phyloP scores from a whole-genome alignment of 208 protist genomes.

The Crithidia acanthocephali region DNA sequence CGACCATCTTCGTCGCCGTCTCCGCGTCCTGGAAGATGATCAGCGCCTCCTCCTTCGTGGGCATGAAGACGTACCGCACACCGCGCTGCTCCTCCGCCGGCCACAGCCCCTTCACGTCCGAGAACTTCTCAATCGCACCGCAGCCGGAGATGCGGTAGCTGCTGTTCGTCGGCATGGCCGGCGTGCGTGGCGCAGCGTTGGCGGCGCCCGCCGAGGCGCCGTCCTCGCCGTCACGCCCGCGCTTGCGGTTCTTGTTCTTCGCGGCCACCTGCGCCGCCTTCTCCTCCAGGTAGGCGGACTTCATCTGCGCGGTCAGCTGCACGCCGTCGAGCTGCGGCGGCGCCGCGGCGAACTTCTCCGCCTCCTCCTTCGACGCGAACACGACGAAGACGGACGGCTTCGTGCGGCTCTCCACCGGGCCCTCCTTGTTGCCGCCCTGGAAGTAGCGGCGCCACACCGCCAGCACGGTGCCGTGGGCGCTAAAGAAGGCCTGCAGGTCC shows the following conservation, averaged over 20 bases:
- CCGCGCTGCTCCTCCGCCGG: constrained; percentile 84
- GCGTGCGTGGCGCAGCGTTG: constrained; percentile 43
- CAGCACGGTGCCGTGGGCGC: constrained; percentile 69
- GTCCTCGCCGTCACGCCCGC: constrained; percentile 11
- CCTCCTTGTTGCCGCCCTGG: constrained; percentile 65
- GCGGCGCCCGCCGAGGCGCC: neutral
- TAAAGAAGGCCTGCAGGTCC: constrained; percentile 81
- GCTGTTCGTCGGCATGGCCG: constrained; percentile 79
- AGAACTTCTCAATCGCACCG: constrained; percentile 72
- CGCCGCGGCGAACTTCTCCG: constrained; percentile 62
- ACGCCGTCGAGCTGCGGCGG: constrained; percentile 71
- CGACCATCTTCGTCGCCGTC: constrained; percentile 79
- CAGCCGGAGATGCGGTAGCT: constrained; percentile 78
- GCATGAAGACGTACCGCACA: constrained; percentile 87
- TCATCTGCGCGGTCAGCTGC: constrained; percentile 80
- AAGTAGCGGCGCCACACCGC: constrained; percentile 90
- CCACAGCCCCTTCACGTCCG: constrained; percentile 84
- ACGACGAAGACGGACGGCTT: constrained; percentile 91
- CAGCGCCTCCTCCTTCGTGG: constrained; percentile 62
- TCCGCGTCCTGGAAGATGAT: constrained; percentile 88
- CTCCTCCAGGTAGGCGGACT: constrained; percentile 72
- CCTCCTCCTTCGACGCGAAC: constrained; percentile 68
- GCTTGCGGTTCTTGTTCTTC: constrained; percentile 50
- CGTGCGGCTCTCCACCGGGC: constrained; percentile 50
- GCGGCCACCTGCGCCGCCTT: constrained; percentile 77